Conservation (phyloP, 371 early-diverging fungal species). For the Saksenaea oblongispora region DNA sequence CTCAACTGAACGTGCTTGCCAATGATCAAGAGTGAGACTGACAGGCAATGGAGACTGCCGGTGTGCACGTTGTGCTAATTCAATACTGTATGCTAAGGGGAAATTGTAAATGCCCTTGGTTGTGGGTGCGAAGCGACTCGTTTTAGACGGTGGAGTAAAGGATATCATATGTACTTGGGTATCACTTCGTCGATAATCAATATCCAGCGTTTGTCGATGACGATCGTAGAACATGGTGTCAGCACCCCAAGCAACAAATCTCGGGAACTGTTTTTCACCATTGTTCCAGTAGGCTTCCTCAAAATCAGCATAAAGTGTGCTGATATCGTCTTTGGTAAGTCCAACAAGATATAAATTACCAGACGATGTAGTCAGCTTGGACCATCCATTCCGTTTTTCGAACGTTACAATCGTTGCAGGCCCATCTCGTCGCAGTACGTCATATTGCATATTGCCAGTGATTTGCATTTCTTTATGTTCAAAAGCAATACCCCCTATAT, state of each 20-base stretch:
- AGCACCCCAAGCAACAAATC: constrained; percentile 53
- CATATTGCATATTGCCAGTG: constrained; percentile 45
- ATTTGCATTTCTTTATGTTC: constrained; percentile 47
- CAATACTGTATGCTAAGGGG: constrained; percentile 22
- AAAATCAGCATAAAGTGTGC: constrained; percentile 61
- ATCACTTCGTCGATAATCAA: constrained; percentile 31
- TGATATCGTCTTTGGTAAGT: constrained; percentile 42
- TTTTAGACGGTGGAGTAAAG: constrained; percentile 18
- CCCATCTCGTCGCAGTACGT: constrained; percentile 32
- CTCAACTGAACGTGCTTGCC: constrained; percentile 33
- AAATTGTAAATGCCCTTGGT: constrained; percentile 17
- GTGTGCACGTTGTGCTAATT: constrained; percentile 18
- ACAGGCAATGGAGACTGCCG: constrained; percentile 21
- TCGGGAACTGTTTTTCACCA: constrained; percentile 24
- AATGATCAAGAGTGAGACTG: constrained; percentile 21
- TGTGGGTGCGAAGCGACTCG: constrained; percentile 2
- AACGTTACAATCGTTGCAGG: constrained; percentile 50
- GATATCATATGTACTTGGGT: constrained; percentile 30
- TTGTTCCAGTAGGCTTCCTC: constrained; percentile 55
- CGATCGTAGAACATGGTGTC: constrained; percentile 41
- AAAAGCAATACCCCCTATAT: constrained; percentile 61
- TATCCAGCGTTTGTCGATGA: constrained; percentile 21
- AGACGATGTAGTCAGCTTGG: constrained; percentile 32
- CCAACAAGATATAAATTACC: constrained; percentile 50
- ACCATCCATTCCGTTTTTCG: constrained; percentile 51